Conservation (phyloP, 208 protist species). For the Leptomonas pyrrhocoris region DNA sequence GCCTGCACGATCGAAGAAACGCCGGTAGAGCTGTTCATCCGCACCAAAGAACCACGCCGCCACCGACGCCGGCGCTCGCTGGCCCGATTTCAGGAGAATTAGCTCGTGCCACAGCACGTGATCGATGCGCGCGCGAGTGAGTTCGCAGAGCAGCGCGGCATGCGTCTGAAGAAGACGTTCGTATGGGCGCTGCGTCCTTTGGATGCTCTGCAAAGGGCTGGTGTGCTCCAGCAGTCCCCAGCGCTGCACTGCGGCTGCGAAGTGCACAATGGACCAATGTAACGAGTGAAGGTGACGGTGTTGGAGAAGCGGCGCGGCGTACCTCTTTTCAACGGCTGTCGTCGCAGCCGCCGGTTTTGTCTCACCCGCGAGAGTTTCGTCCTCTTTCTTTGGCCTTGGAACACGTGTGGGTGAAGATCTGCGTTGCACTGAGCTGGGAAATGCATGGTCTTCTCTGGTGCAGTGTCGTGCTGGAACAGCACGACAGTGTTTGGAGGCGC, state of each 20-base stretch:
- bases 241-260: conserved; percentile 44
- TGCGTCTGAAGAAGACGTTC: conserved; percentile 49
- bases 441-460: background rate
- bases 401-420: too few species aligned
- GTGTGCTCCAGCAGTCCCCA: conserved; percentile 73
- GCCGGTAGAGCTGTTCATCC: conserved; percentile 1
- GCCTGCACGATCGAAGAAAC: background rate
- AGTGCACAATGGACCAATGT: conserved; percentile 74
- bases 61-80: conserved; percentile 1
- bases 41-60: conserved; percentile 26
- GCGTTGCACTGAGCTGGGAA: too few species aligned
- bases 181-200: conserved; percentile 30
- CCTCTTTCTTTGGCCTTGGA: too few species aligned
- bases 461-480: background rate
- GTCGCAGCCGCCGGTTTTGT: too few species aligned
- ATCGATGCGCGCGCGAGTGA: conserved; percentile 11
- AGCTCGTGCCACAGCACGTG: conserved; percentile 26
- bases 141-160: conserved; percentile 39
- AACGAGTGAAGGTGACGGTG: conserved; percentile 39
- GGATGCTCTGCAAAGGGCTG: conserved; percentile 34
- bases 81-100: conserved; percentile 26
- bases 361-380: too few species aligned
- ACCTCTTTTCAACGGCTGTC: too few species aligned
- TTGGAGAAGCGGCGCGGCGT: background rate
- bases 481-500: background rate